Evolutionary conservation across 2,329 filamentous ascomycete species (phyloP).

Genomic region (Aspergillus tanneri): DNA sequence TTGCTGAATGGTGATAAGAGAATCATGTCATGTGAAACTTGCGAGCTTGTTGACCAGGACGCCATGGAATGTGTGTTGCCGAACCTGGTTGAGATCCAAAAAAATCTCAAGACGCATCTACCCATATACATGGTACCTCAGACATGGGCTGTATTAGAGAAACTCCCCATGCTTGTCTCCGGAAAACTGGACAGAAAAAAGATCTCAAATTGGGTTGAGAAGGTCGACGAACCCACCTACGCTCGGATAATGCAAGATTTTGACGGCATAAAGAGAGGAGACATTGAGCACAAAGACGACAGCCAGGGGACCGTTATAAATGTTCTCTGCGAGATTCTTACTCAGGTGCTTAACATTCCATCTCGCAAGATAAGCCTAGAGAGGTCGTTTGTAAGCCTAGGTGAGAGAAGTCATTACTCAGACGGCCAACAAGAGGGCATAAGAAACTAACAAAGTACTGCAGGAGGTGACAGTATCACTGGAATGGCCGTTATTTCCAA

Average conservation of each 20-base stretch:
- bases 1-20: conserved; percentile 23
- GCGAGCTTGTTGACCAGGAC: conserved; percentile 33
- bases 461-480: conserved; percentile 42
- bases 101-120: conserved; percentile 43
- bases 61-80: conserved; percentile 25
- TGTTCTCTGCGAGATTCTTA: conserved; percentile 33
- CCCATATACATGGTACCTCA: conserved; percentile 49
- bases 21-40: conserved; percentile 29
- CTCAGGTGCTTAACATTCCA: conserved; percentile 38
- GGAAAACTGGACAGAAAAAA: conserved; percentile 41
- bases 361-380: conserved; percentile 34
- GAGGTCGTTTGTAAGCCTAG: conserved; percentile 39
- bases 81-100: conserved; percentile 36
- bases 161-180: conserved; percentile 42
- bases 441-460: not conserved
- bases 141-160: conserved; percentile 39
- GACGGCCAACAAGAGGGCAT: not conserved
- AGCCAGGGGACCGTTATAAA: conserved; percentile 20
- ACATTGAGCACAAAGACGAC: conserved; percentile 18
- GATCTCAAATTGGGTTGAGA: conserved; percentile 47
- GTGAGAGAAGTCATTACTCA: conserved; percentile 21
- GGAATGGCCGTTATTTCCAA: conserved; percentile 41
- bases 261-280: conserved; percentile 27
- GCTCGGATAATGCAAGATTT: conserved; percentile 42
- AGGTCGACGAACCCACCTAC: conserved; percentile 40